Percentiles rank a stretch among this genome's conserved stretches.
Evolutionary conservation across 1,284 basidiomycete genomes (phyloP).

Genomic region (Rhodotorula sp.): DNA sequence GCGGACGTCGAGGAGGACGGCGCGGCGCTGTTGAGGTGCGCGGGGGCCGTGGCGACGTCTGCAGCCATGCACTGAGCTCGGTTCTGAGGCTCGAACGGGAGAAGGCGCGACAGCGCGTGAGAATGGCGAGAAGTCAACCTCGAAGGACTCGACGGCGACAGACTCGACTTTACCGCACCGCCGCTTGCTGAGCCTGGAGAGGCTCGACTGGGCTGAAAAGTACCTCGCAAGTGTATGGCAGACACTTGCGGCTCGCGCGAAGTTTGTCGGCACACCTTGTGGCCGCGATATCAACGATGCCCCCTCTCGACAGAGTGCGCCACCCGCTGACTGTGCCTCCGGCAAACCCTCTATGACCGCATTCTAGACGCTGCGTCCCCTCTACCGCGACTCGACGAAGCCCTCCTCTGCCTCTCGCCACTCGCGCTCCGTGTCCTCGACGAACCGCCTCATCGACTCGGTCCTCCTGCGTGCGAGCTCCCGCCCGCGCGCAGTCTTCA

Average conservation of each 20-base stretch:
- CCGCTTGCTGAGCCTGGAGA: too few species aligned
- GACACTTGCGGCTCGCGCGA: too few species aligned
- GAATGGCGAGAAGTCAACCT: not conserved
- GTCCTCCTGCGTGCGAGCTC: slow-evolving; percentile 36
- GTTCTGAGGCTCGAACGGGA: not conserved
- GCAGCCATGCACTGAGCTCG: not conserved
- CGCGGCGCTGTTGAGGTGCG: not conserved
- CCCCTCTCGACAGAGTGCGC: too few species aligned
- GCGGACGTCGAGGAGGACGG: not conserved
- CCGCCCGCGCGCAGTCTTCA: slow-evolving; percentile 58
- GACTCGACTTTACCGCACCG: too few species aligned
- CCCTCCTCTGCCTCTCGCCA: slow-evolving; percentile 17
- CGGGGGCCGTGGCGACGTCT: not conserved
- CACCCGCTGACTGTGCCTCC: too few species aligned
- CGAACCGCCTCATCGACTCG: slow-evolving; percentile 36
- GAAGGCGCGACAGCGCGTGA: not conserved
- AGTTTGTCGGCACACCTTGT: too few species aligned
- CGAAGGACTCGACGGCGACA: too few species aligned
- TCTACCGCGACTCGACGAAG: not conserved
- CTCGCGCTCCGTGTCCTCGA: slow-evolving; percentile 28
- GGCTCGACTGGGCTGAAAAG: too few species aligned
- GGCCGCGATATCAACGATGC: too few species aligned
- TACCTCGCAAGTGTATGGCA: too few species aligned
- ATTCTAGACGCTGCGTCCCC: not conserved
- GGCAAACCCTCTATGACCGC: not conserved